A percentile compares a stretch with the other conserved stretches of the same genome.
Conservation (phyloP, 352 stramenopile genomes). For the Globisporangium yorkense region DNA sequence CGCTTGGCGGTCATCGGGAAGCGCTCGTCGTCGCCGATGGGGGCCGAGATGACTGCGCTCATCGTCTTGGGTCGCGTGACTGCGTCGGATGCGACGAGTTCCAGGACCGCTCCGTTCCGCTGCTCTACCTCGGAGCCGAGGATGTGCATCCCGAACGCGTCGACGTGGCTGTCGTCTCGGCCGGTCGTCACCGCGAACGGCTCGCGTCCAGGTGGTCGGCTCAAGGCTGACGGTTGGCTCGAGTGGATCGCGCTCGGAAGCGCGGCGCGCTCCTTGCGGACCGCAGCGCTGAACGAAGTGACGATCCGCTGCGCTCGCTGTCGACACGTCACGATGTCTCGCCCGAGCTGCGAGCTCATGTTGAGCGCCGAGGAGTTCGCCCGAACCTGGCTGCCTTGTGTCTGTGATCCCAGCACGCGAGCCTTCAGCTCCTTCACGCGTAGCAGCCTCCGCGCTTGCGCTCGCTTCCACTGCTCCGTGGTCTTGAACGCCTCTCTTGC, state of each 20-base stretch:
- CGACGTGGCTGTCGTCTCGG: not conserved
- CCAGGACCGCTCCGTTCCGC: not conserved
- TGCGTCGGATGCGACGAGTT: not conserved
- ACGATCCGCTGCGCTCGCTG: slow-evolving; percentile 10
- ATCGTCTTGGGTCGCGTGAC: not conserved
- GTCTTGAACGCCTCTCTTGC: not conserved
- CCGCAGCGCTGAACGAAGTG: slow-evolving; percentile 1
- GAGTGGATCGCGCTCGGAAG: too few relatives aligned
- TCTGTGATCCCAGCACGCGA: not conserved
- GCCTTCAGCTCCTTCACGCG: not conserved
- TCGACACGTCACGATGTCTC: slow-evolving; percentile 17
- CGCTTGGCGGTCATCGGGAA: not conserved
- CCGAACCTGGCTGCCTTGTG: not conserved
- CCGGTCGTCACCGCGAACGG: slow-evolving; percentile 5
- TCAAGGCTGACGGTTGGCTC: not conserved
- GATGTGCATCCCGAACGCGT: slow-evolving; percentile 1
- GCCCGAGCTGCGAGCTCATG: slow-evolving; percentile 19
- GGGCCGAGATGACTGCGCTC: not conserved
- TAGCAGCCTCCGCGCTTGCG: slow-evolving; percentile 4
- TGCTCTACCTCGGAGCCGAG: slow-evolving; percentile 2
- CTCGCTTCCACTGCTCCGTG: slow-evolving; percentile 17
- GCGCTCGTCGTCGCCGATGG: slow-evolving; percentile 1
- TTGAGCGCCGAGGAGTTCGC: not conserved
- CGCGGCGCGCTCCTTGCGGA: slow-evolving; percentile 4
- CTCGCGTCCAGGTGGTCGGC: not conserved